phyloP scores from a whole-genome alignment of 805 yeast genomes.

The Wickerhamiella siamensis region DNA sequence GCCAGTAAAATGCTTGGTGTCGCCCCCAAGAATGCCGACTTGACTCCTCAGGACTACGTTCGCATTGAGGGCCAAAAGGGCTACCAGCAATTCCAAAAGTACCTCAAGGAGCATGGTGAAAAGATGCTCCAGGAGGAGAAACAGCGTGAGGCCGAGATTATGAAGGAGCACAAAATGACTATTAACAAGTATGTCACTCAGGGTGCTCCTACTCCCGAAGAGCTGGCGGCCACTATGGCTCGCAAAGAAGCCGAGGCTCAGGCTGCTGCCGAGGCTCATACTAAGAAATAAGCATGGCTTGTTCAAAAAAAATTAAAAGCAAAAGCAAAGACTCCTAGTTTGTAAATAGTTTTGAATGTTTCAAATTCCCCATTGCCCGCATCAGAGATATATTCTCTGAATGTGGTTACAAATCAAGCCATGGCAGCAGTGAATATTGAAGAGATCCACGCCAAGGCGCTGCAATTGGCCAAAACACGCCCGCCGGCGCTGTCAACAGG shows the following conservation, averaged over 20 bases:
- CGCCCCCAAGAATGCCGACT: slow-evolving; percentile 32
- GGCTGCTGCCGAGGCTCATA: not conserved
- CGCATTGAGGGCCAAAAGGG: slow-evolving; percentile 88
- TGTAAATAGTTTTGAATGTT: not conserved
- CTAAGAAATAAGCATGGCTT: not conserved
- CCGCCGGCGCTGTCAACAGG: slow-evolving; percentile 57
- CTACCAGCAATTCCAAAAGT: slow-evolving; percentile 66
- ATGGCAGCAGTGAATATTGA: not conserved
- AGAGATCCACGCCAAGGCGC: not conserved
- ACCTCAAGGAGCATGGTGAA: slow-evolving; percentile 67
- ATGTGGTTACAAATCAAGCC: no score
- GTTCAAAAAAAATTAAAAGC: no score
- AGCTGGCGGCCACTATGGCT: slow-evolving; percentile 19
- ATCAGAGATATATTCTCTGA: no score
- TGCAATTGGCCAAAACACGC: slow-evolving; percentile 1
- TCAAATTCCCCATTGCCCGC: not conserved
- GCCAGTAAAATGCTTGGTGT: slow-evolving; percentile 53
- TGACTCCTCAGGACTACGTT: slow-evolving; percentile 75
- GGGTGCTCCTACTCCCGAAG: slow-evolving; percentile 30
- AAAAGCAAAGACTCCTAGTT: no score
- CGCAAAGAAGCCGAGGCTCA: slow-evolving; percentile 2
- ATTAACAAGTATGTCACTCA: slow-evolving; percentile 75
- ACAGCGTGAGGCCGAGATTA: slow-evolving; percentile 46
- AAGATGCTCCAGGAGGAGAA: slow-evolving; percentile 36
- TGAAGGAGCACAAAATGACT: slow-evolving; percentile 72